Percentiles rank a stretch among this genome's conserved stretches.
phyloP scores from a whole-genome alignment of 2,329 filamentous ascomycete species.

The Arthrobotrys megalospora region DNA sequence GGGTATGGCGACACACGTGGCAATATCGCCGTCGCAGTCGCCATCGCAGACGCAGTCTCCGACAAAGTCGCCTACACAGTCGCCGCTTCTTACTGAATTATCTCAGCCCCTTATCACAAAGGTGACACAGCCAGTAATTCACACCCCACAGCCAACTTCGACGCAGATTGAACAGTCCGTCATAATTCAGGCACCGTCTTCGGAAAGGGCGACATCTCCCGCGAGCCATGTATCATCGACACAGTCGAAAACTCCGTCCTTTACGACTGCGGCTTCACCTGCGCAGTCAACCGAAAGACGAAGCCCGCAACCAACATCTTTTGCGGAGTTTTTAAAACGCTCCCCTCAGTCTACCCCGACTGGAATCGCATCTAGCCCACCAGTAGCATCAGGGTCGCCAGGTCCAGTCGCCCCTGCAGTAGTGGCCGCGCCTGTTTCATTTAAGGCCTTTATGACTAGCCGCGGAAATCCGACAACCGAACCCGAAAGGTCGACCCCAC shows the following conservation, averaged over 20 bases:
- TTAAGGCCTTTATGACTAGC: constrained; percentile 53
- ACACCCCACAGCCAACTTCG: constrained; percentile 47
- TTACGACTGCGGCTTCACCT: constrained; percentile 27
- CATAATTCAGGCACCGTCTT: constrained; percentile 41
- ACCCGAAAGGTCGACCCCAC: constrained; percentile 35
- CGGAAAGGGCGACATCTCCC: constrained; percentile 50
- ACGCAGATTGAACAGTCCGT: constrained; percentile 40
- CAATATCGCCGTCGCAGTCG: constrained; percentile 51
- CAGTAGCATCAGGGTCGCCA: constrained; percentile 28
- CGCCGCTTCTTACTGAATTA: constrained; percentile 39
- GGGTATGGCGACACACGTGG: constrained; percentile 56
- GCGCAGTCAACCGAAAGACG: constrained; percentile 35
- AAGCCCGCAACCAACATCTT: constrained; percentile 51
- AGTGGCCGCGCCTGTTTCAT: constrained; percentile 48
- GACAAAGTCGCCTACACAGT: constrained; percentile 45
- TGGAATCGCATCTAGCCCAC: constrained; percentile 32
- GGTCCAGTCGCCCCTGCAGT: constrained; percentile 9
- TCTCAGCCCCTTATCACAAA: constrained; percentile 59
- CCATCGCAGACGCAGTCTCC: constrained; percentile 43
- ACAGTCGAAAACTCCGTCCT: constrained; percentile 47
- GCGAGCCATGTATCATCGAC: constrained; percentile 55
- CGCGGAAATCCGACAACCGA: constrained; percentile 38
- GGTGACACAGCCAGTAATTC: constrained; percentile 52
- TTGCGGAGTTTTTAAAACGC: constrained; percentile 52
- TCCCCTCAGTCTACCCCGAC: constrained; percentile 47